Conservation (phyloP, 192 early-diverging fungal species). For the Podila verticillata region DNA sequence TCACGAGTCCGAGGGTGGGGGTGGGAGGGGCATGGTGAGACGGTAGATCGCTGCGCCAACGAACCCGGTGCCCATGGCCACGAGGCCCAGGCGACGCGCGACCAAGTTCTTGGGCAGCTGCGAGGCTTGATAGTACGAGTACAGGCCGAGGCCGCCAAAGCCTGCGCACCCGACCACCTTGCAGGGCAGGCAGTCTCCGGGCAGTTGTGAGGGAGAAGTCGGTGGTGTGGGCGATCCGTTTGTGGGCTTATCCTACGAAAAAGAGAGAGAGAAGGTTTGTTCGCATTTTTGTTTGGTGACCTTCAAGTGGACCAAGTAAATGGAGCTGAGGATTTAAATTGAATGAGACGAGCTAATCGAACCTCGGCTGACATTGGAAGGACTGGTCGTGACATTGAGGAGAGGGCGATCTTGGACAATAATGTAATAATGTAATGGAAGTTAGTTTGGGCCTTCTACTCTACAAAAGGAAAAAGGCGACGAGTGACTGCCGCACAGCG, state of each 20-base stretch:
- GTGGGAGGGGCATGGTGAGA: constrained; percentile 31
- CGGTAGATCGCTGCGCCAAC: constrained; percentile 39
- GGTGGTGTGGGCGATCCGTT: background rate
- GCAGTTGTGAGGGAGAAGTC: constrained; percentile 12
- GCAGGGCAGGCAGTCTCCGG: constrained; percentile 40
- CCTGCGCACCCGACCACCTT: constrained; percentile 36
- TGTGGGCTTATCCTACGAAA: background rate
- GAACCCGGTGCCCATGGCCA: constrained; percentile 40
- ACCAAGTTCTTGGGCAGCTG: constrained; percentile 37
- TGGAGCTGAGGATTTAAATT: background rate
- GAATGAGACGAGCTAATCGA: background rate
- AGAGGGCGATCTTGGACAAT: background rate
- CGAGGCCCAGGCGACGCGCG: constrained; percentile 21
- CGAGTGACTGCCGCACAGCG: too few species aligned
- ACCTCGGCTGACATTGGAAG: constrained; percentile 27
- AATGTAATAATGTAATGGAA: background rate
- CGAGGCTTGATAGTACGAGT: constrained; percentile 44
- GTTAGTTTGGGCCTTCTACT: background rate
- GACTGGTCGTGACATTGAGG: constrained; percentile 9
- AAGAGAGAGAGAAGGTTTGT: background rate
- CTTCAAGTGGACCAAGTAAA: background rate
- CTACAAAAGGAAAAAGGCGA: too few species aligned
- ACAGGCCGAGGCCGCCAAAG: constrained; percentile 38
- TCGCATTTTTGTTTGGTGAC: background rate
- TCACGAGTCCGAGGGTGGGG: background rate